phyloP scores from a whole-genome alignment of 2,329 filamentous ascomycete species.

The Aschersonia sp. region DNA sequence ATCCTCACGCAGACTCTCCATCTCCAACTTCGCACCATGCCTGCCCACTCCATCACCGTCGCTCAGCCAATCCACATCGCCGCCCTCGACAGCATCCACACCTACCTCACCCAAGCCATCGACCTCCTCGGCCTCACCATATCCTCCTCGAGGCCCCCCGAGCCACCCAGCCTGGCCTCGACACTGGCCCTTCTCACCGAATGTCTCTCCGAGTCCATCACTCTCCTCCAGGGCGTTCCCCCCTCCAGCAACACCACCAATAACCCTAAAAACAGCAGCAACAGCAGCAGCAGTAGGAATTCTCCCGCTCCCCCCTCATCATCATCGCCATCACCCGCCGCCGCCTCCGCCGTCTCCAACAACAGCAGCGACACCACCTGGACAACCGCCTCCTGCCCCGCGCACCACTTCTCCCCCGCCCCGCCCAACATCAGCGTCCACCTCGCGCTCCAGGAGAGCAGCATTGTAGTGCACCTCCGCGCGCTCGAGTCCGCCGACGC shows the following conservation, averaged over 20 bases:
- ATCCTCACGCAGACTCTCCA: constrained; percentile 46
- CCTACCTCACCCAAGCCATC: constrained; percentile 68
- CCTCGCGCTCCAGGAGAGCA: constrained; percentile 54
- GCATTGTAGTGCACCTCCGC: constrained; percentile 54
- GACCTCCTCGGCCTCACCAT: constrained; percentile 63
- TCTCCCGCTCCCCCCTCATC: too few species aligned
- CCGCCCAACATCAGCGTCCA: constrained; percentile 58
- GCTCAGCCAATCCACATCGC: constrained; percentile 43
- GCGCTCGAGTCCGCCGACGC: constrained; percentile 53
- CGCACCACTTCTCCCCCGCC: constrained; percentile 27
- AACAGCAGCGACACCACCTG: constrained; percentile 25
- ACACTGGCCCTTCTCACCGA: constrained; percentile 42
- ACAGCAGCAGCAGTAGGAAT: too few species aligned
- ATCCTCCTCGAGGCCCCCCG: constrained; percentile 41
- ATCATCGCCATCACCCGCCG: too few species aligned
- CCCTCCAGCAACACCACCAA: too few species aligned
- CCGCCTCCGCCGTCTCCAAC: constrained; percentile 3
- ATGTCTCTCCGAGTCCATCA: constrained; percentile 38
- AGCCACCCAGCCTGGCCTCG: constrained; percentile 29
- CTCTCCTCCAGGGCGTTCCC: constrained; percentile 21
- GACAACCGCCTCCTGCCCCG: constrained; percentile 27
- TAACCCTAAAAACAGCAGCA: too few species aligned
- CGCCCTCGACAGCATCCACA: constrained; percentile 57
- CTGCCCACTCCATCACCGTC: constrained; percentile 32
- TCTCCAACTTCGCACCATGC: constrained; percentile 59